Base-by-base conservation (phyloP, 805 yeast genomes). In the Starmerella scarabaei region DNA sequence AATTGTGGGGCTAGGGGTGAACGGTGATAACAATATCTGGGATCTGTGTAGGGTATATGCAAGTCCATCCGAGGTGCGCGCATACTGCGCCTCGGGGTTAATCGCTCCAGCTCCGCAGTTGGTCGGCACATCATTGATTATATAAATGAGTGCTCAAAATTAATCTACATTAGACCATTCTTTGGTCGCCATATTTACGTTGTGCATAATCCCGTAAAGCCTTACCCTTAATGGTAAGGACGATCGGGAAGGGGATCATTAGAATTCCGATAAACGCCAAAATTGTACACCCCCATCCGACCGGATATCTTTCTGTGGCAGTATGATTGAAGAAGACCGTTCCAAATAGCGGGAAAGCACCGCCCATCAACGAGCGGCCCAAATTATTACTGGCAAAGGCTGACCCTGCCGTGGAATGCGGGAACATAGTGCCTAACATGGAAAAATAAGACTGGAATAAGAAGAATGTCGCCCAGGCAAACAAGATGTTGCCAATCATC, bases 281-380 rank as follows among this genome's bases (percentile, higher is more conserved):
- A 8, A 72, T 50, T 5, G 70, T 60, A 8, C 71, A 61, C 2
- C 78, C 79, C 76, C 75, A 73, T 1, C 66, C 79, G 16, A 73
- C 74, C 2, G 80, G 78, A 52, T 60, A 75, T 32, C 62, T 66
- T 1, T 55, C 26, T n/a, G 51, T 53, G 4, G 54, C 53, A 29
- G 54, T 35, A 24, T 51, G 69, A 43, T 65, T 59, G 54, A 68
- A 79, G 70, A 78, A 66, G 20, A 70, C 69, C 28, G 64, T 55
- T 4, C 80, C 81, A 57, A 78, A 77, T 36, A 79, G 62, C 33
- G 80, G 79, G 62, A 75, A 74, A 2, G 68, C 69, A 44, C 72
- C 71, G 1, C 75, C 80, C 51, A 69, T 61, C 2, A 58, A 57
- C 3, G 72, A 62, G 41, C 80, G 65, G 43, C 65, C 64, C 23